Base-by-base conservation (phyloP, 176 grass and related monocot species). In the barley (Hordeum vulgare) region DNA sequence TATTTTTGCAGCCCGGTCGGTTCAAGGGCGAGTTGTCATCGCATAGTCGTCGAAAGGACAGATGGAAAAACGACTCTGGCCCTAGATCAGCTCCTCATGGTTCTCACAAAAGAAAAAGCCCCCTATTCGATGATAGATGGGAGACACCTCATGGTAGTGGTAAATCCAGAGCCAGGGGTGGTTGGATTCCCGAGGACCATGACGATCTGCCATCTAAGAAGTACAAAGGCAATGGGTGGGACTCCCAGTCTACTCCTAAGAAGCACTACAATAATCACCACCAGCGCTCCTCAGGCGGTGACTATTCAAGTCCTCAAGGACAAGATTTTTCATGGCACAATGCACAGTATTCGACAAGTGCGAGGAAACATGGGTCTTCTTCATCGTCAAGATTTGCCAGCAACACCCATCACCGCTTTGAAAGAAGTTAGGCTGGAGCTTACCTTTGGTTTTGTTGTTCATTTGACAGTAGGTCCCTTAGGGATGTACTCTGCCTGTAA, bases 81-180 rank as follows among this genome's bases (percentile, higher is more conserved):
- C 63, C 70, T 81, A 99, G 88, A 92, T 99, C 97, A 61, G 89
- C 81, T 26, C 91, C 93, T 60, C 65, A 79, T 64, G 81, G 86
- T 70, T 34, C 69, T 66, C 69, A 57, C 62, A 94, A 88, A 87
- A 93, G 83, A 53, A 96, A 92, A 82, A 61, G 59, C 27, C 73
- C 63, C 29, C 17, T 57, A n/a, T 86, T 86, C 45, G 91, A 96
- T 61, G 91, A 89, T 67, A 90, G 83, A 86, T 82, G 61, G 79
- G 81, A 82, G 0, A 54, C 29, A 61, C 53, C 84, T 80, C 26
- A 17, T n/a, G 76, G 73, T 69, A 93, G 21, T n/a, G 71, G 73
- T 69, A 93, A 94, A 81, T 92, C 91, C 62, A 93, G 86, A 85
- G 81, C 36, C 0, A 92, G 87, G 57, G 90, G 93, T 82, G 86